These are phyloP conservation scores for Quillaja saponaria DNA, from an alignment of 306 rosid genomes.

Conservation along the genomic window DNA sequence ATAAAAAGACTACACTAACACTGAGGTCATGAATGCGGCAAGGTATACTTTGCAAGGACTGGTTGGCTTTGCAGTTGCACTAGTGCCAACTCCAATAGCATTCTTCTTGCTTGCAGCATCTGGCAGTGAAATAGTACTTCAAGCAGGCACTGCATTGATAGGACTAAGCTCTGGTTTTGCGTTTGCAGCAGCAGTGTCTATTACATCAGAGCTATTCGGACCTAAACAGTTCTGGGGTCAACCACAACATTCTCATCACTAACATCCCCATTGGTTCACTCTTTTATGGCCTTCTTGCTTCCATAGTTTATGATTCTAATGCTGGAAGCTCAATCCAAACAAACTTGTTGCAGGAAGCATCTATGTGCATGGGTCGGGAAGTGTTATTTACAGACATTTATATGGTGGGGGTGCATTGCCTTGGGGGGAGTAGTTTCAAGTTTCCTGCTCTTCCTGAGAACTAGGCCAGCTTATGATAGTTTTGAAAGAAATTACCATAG, in stretches of 20 bases:
- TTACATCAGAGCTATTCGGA: conserved; percentile 53
- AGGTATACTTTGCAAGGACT: conserved; percentile 48
- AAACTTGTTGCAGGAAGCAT: conserved; percentile 40
- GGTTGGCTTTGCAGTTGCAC: conserved; percentile 53
- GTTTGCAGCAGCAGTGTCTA: conserved; percentile 47
- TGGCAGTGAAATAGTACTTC: conserved; percentile 35
- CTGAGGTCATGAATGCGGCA: conserved; percentile 28
- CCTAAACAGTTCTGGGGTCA: conserved; percentile 49
- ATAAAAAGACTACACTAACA: neutral
- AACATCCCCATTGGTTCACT: conserved; percentile 57
- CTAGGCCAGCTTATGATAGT: conserved; percentile 54
- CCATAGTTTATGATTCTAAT: conserved; percentile 59
- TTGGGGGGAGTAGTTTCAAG: conserved; percentile 62
- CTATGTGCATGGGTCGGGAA: conserved; percentile 64
- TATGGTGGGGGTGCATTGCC: conserved; percentile 77
- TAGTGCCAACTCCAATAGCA: conserved; percentile 51
- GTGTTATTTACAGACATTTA: conserved; percentile 67
- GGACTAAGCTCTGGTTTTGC: conserved; percentile 56
- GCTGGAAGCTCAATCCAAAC: conserved; percentile 22
- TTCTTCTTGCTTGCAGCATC: conserved; percentile 40
- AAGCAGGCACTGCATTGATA: conserved; percentile 38
- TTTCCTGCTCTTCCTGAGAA: conserved; percentile 58
- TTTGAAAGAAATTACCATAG: conserved; percentile 40
- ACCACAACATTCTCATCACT: conserved; percentile 59
- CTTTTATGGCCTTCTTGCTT: conserved; percentile 61